phyloP scores from a whole-genome alignment of 331 rosid species.

The Saraca asoca region DNA sequence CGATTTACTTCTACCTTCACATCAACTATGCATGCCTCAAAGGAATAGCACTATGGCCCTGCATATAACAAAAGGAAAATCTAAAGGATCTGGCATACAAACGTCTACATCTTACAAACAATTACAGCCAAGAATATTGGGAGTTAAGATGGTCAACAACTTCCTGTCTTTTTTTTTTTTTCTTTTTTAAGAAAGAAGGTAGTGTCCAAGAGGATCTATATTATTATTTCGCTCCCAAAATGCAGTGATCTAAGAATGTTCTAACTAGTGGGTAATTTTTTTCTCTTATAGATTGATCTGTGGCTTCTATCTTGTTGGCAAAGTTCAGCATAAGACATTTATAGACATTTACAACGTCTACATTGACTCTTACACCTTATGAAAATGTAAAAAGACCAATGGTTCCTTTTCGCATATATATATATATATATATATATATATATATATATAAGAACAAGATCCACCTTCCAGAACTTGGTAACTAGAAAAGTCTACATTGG shows the following conservation, averaged over 20 bases:
- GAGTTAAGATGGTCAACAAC: neutral
- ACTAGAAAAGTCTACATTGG: neutral
- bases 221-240: neutral
- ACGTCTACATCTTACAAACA: neutral
- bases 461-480: neutral
- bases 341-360: neutral
- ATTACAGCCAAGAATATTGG: neutral
- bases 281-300: neutral
- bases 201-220: neutral
- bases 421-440: neutral
- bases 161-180: neutral
- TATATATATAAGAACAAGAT: neutral
- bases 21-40: neutral
- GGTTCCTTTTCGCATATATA: neutral
- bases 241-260: neutral
- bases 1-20: neutral
- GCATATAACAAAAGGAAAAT: neutral
- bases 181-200: no score
- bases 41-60: neutral
- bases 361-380: conserved; percentile 25
- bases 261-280: neutral
- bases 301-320: neutral
- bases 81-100: conserved; percentile 5
- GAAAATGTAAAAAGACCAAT: conserved; percentile 8
- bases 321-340: neutral